phyloP scores from a whole-genome alignment of 1,139 yeast species.

The Debaryomycetaceae sp. region DNA sequence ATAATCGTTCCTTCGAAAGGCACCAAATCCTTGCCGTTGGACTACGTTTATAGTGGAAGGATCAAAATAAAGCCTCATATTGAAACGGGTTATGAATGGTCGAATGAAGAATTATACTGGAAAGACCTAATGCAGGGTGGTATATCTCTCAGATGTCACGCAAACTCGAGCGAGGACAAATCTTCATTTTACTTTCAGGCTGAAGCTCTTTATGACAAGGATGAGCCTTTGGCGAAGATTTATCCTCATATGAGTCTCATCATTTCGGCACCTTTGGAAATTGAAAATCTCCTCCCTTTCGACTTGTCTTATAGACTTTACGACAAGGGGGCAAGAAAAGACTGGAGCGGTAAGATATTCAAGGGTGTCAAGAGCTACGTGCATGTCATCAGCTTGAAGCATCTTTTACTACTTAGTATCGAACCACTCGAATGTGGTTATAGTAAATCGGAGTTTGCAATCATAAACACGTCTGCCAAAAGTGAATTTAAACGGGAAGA shows the following conservation, averaged over 20 bases:
- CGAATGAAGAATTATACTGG: slow-evolving; percentile 63
- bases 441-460: slow-evolving; percentile 73
- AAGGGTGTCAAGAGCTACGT: slow-evolving; percentile 69
- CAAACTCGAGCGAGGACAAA: slow-evolving; percentile 31
- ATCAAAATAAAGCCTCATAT: slow-evolving; percentile 61
- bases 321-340: slow-evolving; percentile 70
- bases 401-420: slow-evolving; percentile 67
- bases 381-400: slow-evolving; percentile 76
- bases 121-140: slow-evolving; percentile 52
- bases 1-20: slow-evolving; percentile 50
- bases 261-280: slow-evolving; percentile 81
- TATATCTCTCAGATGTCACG: slow-evolving; percentile 56
- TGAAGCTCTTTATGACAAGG: slow-evolving; percentile 58
- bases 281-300: slow-evolving; percentile 82
- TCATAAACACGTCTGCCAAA: slow-evolving; percentile 59
- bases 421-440: slow-evolving; percentile 66
- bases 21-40: slow-evolving; percentile 68
- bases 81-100: slow-evolving; percentile 62
- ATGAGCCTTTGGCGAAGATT: slow-evolving; percentile 66
- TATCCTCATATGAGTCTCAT: slow-evolving; percentile 84
- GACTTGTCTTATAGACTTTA: slow-evolving; percentile 74
- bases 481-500: slow-evolving; percentile 58
- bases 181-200: slow-evolving; percentile 68
- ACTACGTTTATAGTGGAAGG: slow-evolving; percentile 55
- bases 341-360: slow-evolving; percentile 60